These are phyloP conservation scores for Solanum commersonii DNA, from an alignment of 257 asterid genomes.

Conservation along the genomic window DNA sequence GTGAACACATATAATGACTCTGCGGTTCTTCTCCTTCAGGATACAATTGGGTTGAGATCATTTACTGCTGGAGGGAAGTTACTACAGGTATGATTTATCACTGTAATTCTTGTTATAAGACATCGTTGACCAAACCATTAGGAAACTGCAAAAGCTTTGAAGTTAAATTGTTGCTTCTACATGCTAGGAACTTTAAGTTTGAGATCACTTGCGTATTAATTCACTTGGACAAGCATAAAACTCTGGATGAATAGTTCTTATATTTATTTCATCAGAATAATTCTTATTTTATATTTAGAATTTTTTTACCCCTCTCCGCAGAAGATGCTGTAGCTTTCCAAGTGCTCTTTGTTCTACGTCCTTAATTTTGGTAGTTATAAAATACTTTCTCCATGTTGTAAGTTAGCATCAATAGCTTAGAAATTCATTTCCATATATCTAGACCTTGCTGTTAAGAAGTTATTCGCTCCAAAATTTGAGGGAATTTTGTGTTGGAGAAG, in stretches of 20 bases:
- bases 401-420: not conserved
- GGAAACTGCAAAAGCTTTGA: not conserved
- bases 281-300: not conserved
- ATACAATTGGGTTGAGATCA: slow-evolving; percentile 90
- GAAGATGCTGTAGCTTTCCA: not conserved
- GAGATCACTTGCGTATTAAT: not conserved
- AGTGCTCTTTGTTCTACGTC: not conserved
- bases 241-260: not conserved
- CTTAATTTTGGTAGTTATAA: not conserved
- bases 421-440: not conserved
- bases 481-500: not conserved
- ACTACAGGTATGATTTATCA: slow-evolving; percentile 56
- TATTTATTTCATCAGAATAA: not conserved
- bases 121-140: not conserved
- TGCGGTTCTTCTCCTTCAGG: slow-evolving; percentile 40
- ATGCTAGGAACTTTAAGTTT: not conserved
- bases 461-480: not conserved
- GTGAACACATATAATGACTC: not conserved
- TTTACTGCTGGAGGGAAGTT: slow-evolving; percentile 98
- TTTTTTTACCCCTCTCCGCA: not conserved
- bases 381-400: not conserved
- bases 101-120: not conserved
- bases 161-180: not conserved
- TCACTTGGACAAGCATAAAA: not conserved
- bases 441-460: not conserved